Conservation (phyloP, 202 grass and related monocot species). For the Alloteropsis angusta region DNA sequence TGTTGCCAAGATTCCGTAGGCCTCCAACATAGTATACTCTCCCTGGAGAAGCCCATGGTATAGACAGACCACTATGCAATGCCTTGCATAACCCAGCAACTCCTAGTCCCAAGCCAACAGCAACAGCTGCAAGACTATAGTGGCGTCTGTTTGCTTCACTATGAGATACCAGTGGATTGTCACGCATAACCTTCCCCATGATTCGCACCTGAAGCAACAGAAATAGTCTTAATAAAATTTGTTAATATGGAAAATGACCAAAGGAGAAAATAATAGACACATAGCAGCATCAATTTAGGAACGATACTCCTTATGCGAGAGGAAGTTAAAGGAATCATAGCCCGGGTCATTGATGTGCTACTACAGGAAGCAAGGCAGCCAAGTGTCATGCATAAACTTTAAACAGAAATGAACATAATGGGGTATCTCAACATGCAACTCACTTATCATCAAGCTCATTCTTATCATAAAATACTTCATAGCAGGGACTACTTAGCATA, state of each 20-base stretch:
- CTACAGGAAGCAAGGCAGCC: not conserved
- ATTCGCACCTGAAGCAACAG: slow-evolving; percentile 16
- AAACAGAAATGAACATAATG: not conserved
- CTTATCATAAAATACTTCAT: not conserved
- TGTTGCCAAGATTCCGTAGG: slow-evolving; percentile 84
- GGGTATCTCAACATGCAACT: not conserved
- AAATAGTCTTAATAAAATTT: not conserved
- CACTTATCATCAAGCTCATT: not conserved
- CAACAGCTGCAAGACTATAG: slow-evolving; percentile 40
- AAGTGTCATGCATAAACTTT: not conserved
- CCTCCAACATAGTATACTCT: slow-evolving; percentile 49
- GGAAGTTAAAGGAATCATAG: not conserved
- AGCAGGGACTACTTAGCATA: not conserved
- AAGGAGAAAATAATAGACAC: not conserved
- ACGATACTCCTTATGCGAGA: not conserved
- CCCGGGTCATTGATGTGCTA: not conserved
- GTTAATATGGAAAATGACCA: not conserved
- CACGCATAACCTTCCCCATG: slow-evolving; percentile 50
- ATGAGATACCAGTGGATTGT: slow-evolving; percentile 28
- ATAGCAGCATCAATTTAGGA: not conserved
- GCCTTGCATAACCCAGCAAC: slow-evolving; percentile 47
- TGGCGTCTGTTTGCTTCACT: slow-evolving; percentile 8
- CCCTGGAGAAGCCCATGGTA: slow-evolving; percentile 25
- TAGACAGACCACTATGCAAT: slow-evolving; percentile 26
- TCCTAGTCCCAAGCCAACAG: slow-evolving; percentile 58